Percentiles rank a stretch among this genome's conserved stretches.
Evolutionary conservation across 2,329 filamentous ascomycete species (phyloP).

Genomic region (Fusarium musae): DNA sequence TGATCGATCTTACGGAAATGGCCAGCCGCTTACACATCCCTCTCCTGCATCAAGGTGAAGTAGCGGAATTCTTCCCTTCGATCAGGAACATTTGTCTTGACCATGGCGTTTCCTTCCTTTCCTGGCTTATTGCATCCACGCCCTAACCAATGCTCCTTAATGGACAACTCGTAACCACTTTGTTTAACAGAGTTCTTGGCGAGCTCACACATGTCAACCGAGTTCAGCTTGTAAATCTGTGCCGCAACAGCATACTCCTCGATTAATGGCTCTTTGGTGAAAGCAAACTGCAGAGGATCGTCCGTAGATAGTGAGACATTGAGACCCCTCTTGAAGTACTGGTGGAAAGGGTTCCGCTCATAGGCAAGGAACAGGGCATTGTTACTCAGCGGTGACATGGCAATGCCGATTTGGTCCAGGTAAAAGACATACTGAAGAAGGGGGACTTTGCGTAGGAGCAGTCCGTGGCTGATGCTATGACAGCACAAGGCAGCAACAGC

Average conservation of each 20-base stretch:
- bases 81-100: slow-evolving; percentile 96
- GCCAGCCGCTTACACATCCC: slow-evolving; percentile 75
- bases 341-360: slow-evolving; percentile 94
- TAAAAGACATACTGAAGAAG: slow-evolving; percentile 98
- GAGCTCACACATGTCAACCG: slow-evolving; percentile 98
- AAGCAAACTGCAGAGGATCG: slow-evolving; percentile 96
- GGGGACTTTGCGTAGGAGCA: slow-evolving; percentile 92
- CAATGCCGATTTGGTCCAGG: slow-evolving; percentile 96
- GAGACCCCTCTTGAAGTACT: slow-evolving; percentile 92
- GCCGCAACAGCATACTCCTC: slow-evolving; percentile 98
- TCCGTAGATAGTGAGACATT: slow-evolving; percentile 98
- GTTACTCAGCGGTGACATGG: slow-evolving; percentile 99
- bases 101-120: slow-evolving; percentile 87
- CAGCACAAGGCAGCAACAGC: slow-evolving; percentile 91
- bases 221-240: slow-evolving; percentile 97
- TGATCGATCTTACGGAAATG: not conserved
- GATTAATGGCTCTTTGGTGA: slow-evolving; percentile 97
- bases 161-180: slow-evolving; percentile 87
- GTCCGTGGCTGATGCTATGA: slow-evolving; percentile 95
- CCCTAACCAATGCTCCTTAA: slow-evolving; percentile 95
- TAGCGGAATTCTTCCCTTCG: slow-evolving; percentile 90
- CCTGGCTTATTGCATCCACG: slow-evolving; percentile 81
- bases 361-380: slow-evolving; percentile 97
- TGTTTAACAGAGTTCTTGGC: slow-evolving; percentile 96
- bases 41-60: slow-evolving; percentile 85